Percentiles rank a stretch among this genome's conserved stretches.
Evolutionary conservation across 352 stramenopile genomes (phyloP).

Genomic region (Phytophthora melonis): DNA sequence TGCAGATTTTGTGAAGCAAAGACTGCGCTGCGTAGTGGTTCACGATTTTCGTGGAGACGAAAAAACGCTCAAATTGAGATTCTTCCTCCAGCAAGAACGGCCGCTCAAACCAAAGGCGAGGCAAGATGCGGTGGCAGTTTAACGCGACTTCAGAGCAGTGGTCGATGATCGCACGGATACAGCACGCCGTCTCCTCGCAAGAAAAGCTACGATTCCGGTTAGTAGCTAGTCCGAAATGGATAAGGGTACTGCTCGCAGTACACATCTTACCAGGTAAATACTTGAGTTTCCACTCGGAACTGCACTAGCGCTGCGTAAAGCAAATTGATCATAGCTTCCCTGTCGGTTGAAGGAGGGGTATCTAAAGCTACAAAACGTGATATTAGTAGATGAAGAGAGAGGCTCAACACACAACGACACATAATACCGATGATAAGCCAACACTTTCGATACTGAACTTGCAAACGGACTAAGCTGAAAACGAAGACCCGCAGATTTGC

Average conservation of each 20-base stretch:
- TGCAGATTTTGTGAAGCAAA: constrained; percentile 69
- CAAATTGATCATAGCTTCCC: constrained; percentile 31
- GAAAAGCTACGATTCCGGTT: constrained; percentile 36
- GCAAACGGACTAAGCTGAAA: constrained; percentile 64
- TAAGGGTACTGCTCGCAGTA: not conserved
- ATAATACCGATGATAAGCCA: constrained; percentile 73
- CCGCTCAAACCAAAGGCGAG: constrained; percentile 78
- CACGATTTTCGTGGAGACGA: constrained; percentile 72
- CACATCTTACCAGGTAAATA: constrained; percentile 50
- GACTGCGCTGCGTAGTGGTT: constrained; percentile 76
- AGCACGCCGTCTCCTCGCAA: constrained; percentile 44
- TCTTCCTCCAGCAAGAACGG: constrained; percentile 81
- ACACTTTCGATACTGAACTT: constrained; percentile 67
- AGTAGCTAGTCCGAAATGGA: not conserved
- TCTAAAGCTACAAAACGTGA: constrained; percentile 7
- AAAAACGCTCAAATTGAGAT: constrained; percentile 78
- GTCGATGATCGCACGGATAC: constrained; percentile 64
- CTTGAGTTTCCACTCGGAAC: constrained; percentile 62
- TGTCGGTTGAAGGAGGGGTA: not conserved
- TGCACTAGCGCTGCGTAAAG: constrained; percentile 72
- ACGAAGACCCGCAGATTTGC: constrained; percentile 56
- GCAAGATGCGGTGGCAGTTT: constrained; percentile 50
- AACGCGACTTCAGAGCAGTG: constrained; percentile 61
- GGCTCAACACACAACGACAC: not conserved
- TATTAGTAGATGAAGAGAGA: constrained; percentile 1